Evolutionary conservation across 1,284 basidiomycete genomes (phyloP), one percentile per base, ranked within the genome.

Genomic region (Kwoniella shivajii): DNA sequence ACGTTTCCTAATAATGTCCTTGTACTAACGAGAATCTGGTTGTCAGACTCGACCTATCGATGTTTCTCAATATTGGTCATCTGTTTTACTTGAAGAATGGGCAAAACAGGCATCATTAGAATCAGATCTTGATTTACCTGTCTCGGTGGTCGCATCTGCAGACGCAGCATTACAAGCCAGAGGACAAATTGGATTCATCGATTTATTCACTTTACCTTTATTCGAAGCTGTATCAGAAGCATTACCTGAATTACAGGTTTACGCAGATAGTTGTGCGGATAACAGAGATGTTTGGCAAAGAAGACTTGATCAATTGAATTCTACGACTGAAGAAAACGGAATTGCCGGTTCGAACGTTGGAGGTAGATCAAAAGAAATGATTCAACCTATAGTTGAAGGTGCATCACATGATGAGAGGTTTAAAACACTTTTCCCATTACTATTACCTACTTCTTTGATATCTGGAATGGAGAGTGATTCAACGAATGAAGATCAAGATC

Each of bases 181-280:
- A 62, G 86, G 86, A 3, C 93, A 97, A 74, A 85, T 96, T n/a
- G 90, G 86, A 65, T 97, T 97, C 75, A 90, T 92, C 66, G 84
- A 83, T 55, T 81, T 83, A 2, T 96, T 91, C 73, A 88, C 87
- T 31, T 84, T 85, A 65, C 93, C 93, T 0, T 80, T 97, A 18
- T 86, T 95, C 59, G 84, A 89, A 64, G 80, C 90, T 24, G 86
- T 88, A 5, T 82, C 86, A 2, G 79, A 81, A 48, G 87, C 85
- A 10, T 81, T 95, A 49, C 89, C 90, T 45, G 89, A 87, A 74
- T 82, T 91, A 77, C 79, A 80, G 42, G 72, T 72, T 33, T 90
- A 86, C 60, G 83, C 84, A 1, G 77, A 81, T 26, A 84, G 86
- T 59, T 89, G 88, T 71, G 76, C 81, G 29, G 76, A 78, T 43